A percentile compares a stretch with the other conserved stretches of the same genome.
Evolutionary conservation across 2,329 filamentous ascomycete species (phyloP).

Genomic region (Pyrenochaeta sp.): DNA sequence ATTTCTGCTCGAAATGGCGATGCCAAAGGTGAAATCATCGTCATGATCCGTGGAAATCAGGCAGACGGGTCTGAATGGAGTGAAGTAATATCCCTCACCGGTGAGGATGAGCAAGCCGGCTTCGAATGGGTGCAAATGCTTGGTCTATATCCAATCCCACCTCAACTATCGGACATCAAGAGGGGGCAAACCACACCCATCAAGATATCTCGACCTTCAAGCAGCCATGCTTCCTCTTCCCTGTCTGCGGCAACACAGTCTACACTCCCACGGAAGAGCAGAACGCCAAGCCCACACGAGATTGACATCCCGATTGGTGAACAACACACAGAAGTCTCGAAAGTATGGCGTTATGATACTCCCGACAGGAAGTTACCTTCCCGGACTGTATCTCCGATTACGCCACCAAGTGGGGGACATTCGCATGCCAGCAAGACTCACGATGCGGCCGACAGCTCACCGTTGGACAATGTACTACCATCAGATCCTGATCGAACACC

Average conservation of each 20-base stretch:
- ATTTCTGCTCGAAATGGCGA: constrained; percentile 84
- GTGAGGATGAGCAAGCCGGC: constrained; percentile 78
- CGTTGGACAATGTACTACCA: constrained; percentile 15
- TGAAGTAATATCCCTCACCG: constrained; percentile 79
- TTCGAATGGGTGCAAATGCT: constrained; percentile 89
- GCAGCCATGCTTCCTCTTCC: constrained; percentile 63
- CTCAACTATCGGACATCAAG: constrained; percentile 58
- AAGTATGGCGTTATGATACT: constrained; percentile 52
- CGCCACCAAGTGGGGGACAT: constrained; percentile 48
- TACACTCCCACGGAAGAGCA: constrained; percentile 47
- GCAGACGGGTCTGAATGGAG: constrained; percentile 74
- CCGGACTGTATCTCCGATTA: constrained; percentile 43
- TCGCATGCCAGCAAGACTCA: constrained; percentile 34
- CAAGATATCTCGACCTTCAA: constrained; percentile 47
- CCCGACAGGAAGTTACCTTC: constrained; percentile 37
- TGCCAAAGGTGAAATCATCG: constrained; percentile 73
- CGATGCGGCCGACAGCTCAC: constrained; percentile 20
- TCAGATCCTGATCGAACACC: constrained; percentile 41
- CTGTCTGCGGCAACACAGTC: constrained; percentile 49
- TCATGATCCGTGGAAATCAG: constrained; percentile 83
- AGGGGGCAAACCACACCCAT: constrained; percentile 61
- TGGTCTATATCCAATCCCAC: constrained; percentile 69
- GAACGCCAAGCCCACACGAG: constrained; percentile 59
- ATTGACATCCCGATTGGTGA: constrained; percentile 70
- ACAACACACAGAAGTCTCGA: constrained; percentile 56